These are phyloP conservation scores for Salix udensis DNA, from an alignment of 345 rosid species.

Conservation along the genomic window DNA sequence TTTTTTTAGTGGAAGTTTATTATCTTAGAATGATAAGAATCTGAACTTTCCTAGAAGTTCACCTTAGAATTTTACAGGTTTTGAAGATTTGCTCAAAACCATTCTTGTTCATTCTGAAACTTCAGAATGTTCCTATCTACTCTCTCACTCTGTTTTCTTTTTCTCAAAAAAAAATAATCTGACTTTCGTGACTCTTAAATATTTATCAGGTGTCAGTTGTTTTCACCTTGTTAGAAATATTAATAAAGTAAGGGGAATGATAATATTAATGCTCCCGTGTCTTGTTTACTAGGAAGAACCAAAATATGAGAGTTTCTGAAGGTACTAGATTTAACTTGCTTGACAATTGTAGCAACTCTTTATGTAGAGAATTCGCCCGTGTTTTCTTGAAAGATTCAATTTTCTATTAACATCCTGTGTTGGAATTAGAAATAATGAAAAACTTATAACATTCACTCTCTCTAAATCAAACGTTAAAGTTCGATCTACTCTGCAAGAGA, in stretches of 20 bases:
- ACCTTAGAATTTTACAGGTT: too few relatives aligned
- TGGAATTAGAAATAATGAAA: background rate
- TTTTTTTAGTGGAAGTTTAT: too few relatives aligned
- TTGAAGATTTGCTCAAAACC: too few relatives aligned
- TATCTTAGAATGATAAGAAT: too few relatives aligned
- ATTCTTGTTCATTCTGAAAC: too few relatives aligned
- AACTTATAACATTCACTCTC: background rate
- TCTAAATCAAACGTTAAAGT: too few relatives aligned
- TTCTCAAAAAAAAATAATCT: background rate
- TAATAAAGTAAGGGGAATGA: slow-evolving; percentile 23
- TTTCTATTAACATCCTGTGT: background rate
- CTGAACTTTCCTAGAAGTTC: too few relatives aligned
- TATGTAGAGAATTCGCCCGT: background rate
- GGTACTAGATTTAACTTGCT: slow-evolving; percentile 21
- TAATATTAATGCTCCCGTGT: slow-evolving; percentile 35
- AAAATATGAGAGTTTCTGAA: slow-evolving; percentile 26
- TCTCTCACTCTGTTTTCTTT: background rate
- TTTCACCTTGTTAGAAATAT: background rate
- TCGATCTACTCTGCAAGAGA: background rate
- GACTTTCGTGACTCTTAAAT: too few relatives aligned
- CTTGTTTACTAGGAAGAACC: slow-evolving; percentile 30
- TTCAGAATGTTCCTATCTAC: background rate
- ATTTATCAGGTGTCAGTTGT: background rate
- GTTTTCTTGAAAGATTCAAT: background rate
- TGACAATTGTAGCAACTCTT: slow-evolving; percentile 9